These are phyloP conservation scores for Endocladia muricata DNA, from an alignment of 31 red algal species.

Conservation along the genomic window DNA sequence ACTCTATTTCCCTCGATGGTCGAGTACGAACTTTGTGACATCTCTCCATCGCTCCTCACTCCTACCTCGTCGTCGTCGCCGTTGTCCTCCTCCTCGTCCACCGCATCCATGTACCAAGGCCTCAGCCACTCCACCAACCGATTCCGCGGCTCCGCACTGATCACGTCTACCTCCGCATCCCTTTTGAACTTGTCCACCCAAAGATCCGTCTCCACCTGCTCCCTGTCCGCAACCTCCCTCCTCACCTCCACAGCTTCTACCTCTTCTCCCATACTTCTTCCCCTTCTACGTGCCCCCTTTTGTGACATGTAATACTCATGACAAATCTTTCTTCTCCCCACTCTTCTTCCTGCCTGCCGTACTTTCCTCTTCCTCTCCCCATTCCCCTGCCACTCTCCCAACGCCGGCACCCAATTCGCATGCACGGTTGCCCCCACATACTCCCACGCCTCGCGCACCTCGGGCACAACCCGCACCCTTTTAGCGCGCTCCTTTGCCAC, in stretches of 20 bases:
- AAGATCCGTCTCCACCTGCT: not conserved
- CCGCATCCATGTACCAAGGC: conserved; percentile 23
- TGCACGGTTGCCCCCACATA: conserved; percentile 40
- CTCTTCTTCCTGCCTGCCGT: too few relatives aligned
- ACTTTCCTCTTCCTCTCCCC: not conserved
- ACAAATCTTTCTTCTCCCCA: too few relatives aligned
- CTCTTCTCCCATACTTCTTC: too few relatives aligned
- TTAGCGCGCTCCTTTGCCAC: conserved; percentile 38
- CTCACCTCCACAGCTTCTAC: not conserved
- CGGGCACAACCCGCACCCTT: not conserved
- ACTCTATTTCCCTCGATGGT: not conserved
- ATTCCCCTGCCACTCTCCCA: not conserved
- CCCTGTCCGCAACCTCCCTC: not conserved
- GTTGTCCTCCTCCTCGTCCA: not conserved
- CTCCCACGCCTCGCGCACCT: conserved; percentile 28
- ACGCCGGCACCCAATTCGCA: conserved; percentile 21
- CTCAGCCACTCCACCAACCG: conserved; percentile 58
- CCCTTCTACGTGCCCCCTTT: not conserved
- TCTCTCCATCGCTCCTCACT: too few relatives aligned
- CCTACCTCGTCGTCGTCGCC: too few relatives aligned
- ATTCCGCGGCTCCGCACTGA: conserved; percentile 34
- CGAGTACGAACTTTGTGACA: too few relatives aligned
- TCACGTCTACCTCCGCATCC: conserved; percentile 48
- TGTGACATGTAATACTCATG: not conserved
- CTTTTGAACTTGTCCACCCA: conserved; percentile 53